These are phyloP conservation scores for Luffa aegyptiaca DNA, from an alignment of 306 rosid species.

Conservation along the genomic window DNA sequence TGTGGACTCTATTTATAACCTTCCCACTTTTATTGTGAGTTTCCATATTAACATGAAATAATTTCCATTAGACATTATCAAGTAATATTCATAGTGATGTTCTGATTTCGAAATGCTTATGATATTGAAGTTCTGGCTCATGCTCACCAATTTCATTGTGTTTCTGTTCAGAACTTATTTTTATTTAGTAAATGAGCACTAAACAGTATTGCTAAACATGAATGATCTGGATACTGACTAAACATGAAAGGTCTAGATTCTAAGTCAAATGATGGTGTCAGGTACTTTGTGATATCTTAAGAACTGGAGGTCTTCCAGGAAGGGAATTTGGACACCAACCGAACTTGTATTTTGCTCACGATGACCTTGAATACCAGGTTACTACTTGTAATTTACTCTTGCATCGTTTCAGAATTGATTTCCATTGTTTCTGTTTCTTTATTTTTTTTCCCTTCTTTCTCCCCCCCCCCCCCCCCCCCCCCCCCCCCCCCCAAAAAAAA, in stretches of 20 bases:
- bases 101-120: neutral
- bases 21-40: neutral
- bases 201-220: neutral
- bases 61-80: neutral
- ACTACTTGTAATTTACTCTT: constrained; percentile 15
- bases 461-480: neutral
- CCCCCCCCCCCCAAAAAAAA: no score
- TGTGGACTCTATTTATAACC: neutral
- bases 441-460: neutral
- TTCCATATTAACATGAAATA: neutral
- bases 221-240: neutral
- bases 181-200: neutral
- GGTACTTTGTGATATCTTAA: constrained; percentile 85
- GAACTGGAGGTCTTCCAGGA: constrained; percentile 92
- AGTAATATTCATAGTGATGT: neutral
- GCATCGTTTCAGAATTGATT: constrained; percentile 2
- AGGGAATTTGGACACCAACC: constrained; percentile 60
- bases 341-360: constrained; percentile 63
- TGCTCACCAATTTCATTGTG: neutral
- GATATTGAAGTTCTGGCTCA: neutral
- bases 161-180: neutral
- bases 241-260: neutral
- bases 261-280: constrained; percentile 18
- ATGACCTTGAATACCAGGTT: constrained; percentile 92
- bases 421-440: neutral